A percentile compares a stretch with the other conserved stretches of the same genome.
Evolutionary conservation across 495 filamentous ascomycete genomes (phyloP).

Genomic region (Haplographium delicatum): DNA sequence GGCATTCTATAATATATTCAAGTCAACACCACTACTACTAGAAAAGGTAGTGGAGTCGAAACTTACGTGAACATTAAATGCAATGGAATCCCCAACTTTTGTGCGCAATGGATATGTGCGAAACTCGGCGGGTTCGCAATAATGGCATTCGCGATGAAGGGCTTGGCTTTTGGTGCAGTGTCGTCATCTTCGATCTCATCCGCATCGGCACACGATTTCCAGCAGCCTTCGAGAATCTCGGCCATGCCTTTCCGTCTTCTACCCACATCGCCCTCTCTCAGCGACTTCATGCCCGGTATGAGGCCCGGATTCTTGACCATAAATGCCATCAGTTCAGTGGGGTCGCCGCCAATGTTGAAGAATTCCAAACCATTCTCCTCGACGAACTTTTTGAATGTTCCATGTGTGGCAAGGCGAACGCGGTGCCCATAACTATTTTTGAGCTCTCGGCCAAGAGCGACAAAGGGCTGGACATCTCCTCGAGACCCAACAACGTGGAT

Average conservation of each 20-base stretch:
- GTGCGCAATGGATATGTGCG: slow-evolving; percentile 60
- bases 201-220: slow-evolving; percentile 52
- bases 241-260: slow-evolving; percentile 52
- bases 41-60: background rate
- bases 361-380: slow-evolving; percentile 50
- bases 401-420: slow-evolving; percentile 60
- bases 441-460: slow-evolving; percentile 48
- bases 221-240: slow-evolving; percentile 55
- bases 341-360: slow-evolving; percentile 60
- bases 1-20: slow-evolving; percentile 56
- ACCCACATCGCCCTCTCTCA: slow-evolving; percentile 60
- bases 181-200: slow-evolving; percentile 40
- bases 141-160: slow-evolving; percentile 64
- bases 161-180: slow-evolving; percentile 40
- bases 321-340: slow-evolving; percentile 61
- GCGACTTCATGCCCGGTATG: slow-evolving; percentile 56
- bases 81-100: slow-evolving; percentile 56
- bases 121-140: slow-evolving; percentile 66
- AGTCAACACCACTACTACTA: background rate
- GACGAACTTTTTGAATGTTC: slow-evolving; percentile 53
- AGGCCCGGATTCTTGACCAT: slow-evolving; percentile 77
- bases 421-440: slow-evolving; percentile 47
- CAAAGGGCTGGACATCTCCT: slow-evolving; percentile 60
- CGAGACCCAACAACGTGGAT: slow-evolving; percentile 59
- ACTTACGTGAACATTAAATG: slow-evolving; percentile 68